Percentiles rank a stretch among this genome's conserved stretches.
Evolutionary conservation across 2,329 filamentous ascomycete genomes (phyloP).

Genomic region (Cephalotrichum gorgonifer): DNA sequence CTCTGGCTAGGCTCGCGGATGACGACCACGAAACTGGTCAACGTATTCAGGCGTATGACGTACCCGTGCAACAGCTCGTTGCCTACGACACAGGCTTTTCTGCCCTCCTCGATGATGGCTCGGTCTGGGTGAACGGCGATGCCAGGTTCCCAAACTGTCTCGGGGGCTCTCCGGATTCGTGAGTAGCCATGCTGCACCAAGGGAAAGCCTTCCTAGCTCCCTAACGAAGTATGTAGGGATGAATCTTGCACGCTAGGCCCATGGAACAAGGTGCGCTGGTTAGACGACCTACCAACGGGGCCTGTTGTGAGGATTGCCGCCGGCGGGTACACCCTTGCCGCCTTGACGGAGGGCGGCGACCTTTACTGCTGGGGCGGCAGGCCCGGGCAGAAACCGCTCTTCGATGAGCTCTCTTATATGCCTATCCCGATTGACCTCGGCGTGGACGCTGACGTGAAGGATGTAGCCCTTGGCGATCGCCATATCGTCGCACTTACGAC

Average conservation of each 20-base stretch:
- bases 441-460: conserved; percentile 34
- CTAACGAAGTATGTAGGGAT: conserved; percentile 21
- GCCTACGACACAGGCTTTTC: conserved; percentile 40
- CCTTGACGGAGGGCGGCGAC: conserved; percentile 45
- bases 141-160: conserved; percentile 45
- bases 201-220: not conserved
- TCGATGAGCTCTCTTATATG: conserved; percentile 8
- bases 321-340: conserved; percentile 46
- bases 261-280: conserved; percentile 32
- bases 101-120: conserved; percentile 30
- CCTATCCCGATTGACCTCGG: conserved; percentile 36
- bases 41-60: not conserved
- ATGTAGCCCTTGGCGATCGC: conserved; percentile 46
- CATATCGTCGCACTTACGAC: conserved; percentile 47
- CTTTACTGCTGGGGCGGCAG: conserved; percentile 51
- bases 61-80: conserved; percentile 26
- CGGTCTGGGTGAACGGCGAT: conserved; percentile 46
- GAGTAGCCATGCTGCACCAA: not conserved
- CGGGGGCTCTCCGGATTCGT: not conserved
- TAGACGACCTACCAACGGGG: conserved; percentile 39
- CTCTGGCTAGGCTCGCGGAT: not conserved
- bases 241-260: conserved; percentile 23
- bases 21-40: not conserved
- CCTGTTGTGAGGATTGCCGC: conserved; percentile 41
- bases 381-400: conserved; percentile 6